phyloP scores from a whole-genome alignment of 176 grass and related monocot genomes.

The Raddia guianensis region DNA sequence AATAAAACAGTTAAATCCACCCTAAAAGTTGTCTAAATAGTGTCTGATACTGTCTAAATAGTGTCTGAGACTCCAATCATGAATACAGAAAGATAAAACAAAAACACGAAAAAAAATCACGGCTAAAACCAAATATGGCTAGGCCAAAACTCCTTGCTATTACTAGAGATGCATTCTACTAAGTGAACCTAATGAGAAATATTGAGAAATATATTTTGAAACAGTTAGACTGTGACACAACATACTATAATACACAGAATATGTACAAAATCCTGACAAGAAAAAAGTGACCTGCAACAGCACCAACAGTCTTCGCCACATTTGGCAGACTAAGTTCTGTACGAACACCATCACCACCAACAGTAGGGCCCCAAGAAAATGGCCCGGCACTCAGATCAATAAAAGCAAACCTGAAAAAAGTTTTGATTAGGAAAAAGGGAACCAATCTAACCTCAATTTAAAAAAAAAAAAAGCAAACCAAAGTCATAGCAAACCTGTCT shows the following conservation, averaged over 20 bases:
- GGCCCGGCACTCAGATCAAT: conserved; percentile 95
- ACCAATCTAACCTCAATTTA: conserved; percentile 21
- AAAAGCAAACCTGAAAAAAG: conserved; percentile 87
- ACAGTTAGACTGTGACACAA: not conserved
- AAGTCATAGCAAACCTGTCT: conserved; percentile 58
- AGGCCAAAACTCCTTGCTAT: not conserved
- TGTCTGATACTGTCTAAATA: conserved; percentile 1
- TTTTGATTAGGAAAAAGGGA: conserved; percentile 33
- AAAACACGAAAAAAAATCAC: not conserved
- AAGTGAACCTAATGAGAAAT: conserved; percentile 5
- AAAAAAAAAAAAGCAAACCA: not conserved
- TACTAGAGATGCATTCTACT: not conserved
- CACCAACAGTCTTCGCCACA: conserved; percentile 78
- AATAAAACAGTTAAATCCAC: not conserved
- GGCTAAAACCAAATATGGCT: not conserved
- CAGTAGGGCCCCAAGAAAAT: conserved; percentile 93
- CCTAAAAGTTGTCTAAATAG: conserved; percentile 16
- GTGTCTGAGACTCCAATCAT: not conserved
- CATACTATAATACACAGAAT: not conserved
- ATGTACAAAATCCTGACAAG: not conserved
- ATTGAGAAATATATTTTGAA: not conserved
- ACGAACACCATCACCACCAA: conserved; percentile 94
- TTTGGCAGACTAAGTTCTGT: conserved; percentile 93
- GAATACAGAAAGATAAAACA: not conserved
- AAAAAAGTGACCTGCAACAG: conserved; percentile 63